Conservation (phyloP, 306 rosid genomes). For the Dalbergia cochinchinensis region DNA sequence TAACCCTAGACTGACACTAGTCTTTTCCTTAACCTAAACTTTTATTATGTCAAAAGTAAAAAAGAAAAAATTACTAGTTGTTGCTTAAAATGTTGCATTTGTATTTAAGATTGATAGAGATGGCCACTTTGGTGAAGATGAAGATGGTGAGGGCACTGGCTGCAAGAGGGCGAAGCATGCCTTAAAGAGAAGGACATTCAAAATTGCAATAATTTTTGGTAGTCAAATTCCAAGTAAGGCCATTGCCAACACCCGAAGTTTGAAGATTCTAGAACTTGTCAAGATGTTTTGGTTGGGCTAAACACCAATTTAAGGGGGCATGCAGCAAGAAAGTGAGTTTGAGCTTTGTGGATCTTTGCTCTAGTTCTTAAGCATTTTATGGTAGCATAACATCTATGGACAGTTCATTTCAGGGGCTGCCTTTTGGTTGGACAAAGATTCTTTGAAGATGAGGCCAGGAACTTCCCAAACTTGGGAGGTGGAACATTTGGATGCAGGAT, state of each 20-base stretch:
- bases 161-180: too few species aligned
- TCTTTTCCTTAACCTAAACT: too few species aligned
- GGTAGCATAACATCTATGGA: not conserved
- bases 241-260: not conserved
- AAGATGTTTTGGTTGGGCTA: not conserved
- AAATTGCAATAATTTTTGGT: not conserved
- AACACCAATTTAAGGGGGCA: not conserved
- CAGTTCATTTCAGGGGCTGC: not conserved
- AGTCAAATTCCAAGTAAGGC: not conserved
- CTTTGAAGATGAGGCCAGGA: not conserved
- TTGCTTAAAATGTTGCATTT: too few species aligned
- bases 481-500: not conserved
- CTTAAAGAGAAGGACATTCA: not conserved
- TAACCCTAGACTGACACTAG: too few species aligned
- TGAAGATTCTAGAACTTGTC: not conserved
- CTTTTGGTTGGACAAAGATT: not conserved
- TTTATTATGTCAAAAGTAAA: too few species aligned
- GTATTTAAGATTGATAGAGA: too few species aligned
- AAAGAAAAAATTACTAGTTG: too few species aligned
- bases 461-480: not conserved
- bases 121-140: too few species aligned
- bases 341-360: not conserved
- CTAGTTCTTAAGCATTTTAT: not conserved
- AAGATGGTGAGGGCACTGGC: too few species aligned
- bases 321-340: not conserved